Conservation (phyloP, 139 green algal species). For the Ostreobium quekettii region DNA sequence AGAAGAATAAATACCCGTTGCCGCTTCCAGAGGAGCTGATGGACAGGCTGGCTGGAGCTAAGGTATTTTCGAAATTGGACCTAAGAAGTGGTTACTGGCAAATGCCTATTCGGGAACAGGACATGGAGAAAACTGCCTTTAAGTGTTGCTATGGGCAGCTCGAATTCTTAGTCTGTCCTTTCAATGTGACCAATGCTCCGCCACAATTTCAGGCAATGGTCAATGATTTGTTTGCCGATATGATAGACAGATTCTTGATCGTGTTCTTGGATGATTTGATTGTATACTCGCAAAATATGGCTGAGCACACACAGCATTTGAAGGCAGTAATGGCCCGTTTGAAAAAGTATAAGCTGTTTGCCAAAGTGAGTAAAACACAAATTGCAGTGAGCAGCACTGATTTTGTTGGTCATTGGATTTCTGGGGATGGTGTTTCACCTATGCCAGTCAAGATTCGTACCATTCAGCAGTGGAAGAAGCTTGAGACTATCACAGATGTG, state of each 20-base stretch:
- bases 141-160: conserved; percentile 27
- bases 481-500: background rate
- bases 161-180: conserved; percentile 30
- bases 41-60: conserved; percentile 28
- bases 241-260: conserved; percentile 35
- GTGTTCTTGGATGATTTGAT: conserved; percentile 50
- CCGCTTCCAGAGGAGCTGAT: conserved; percentile 42
- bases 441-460: conserved; percentile 23
- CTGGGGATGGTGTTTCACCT: conserved; percentile 20
- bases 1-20: conserved; percentile 42
- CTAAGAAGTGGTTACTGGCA: conserved; percentile 16
- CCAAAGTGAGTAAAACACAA: conserved; percentile 35
- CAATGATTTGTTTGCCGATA: conserved; percentile 31
- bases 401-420: conserved; percentile 37
- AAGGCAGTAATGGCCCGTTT: conserved; percentile 26
- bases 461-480: conserved; percentile 21
- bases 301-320: conserved; percentile 36
- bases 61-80: conserved; percentile 22
- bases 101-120: conserved; percentile 25
- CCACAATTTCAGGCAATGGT: conserved; percentile 29
- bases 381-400: conserved; percentile 23
- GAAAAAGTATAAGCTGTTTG: conserved; percentile 30
- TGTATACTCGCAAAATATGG: conserved; percentile 27
- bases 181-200: conserved; percentile 42
- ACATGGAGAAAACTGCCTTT: conserved; percentile 21